These are phyloP conservation scores for Ophiostoma quercus DNA, from an alignment of 2,329 filamentous ascomycete genomes.

Conservation along the genomic window DNA sequence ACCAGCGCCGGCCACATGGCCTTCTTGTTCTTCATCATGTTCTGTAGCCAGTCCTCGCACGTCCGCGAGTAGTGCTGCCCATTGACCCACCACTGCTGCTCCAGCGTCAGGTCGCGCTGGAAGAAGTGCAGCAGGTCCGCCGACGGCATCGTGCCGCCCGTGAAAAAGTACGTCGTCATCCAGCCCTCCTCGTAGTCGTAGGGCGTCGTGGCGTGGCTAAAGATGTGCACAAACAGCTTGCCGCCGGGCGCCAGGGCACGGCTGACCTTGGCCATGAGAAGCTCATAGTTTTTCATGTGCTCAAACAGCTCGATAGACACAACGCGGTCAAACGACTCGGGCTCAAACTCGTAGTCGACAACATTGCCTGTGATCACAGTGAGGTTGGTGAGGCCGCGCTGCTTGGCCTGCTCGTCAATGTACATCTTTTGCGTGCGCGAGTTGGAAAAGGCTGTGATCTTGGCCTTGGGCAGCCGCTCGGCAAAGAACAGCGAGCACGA, in stretches of 20 bases:
- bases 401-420: constrained; percentile 55
- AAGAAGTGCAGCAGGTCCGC: constrained; percentile 63
- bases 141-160: constrained; percentile 65
- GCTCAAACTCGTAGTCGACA: constrained; percentile 59
- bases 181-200: constrained; percentile 68
- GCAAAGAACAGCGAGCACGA: constrained; percentile 61
- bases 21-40: constrained; percentile 54
- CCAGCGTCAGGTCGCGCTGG: constrained; percentile 55
- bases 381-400: constrained; percentile 55
- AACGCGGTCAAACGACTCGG: constrained; percentile 56
- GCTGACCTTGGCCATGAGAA: constrained; percentile 59
- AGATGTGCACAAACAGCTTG: constrained; percentile 66
- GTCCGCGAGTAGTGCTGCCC: constrained; percentile 64
- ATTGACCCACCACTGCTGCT: constrained; percentile 66
- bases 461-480: constrained; percentile 55
- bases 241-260: constrained; percentile 56
- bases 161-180: constrained; percentile 72
- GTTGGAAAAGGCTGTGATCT: constrained; percentile 64
- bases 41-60: constrained; percentile 63
- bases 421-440: constrained; percentile 62
- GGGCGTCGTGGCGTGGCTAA: constrained; percentile 58
- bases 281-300: constrained; percentile 71
- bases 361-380: constrained; percentile 62
- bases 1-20: constrained; percentile 59
- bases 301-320: constrained; percentile 67